These are phyloP conservation scores for Phytophthora sansomeana DNA, from an alignment of 352 stramenopile genomes.

Conservation along the genomic window DNA sequence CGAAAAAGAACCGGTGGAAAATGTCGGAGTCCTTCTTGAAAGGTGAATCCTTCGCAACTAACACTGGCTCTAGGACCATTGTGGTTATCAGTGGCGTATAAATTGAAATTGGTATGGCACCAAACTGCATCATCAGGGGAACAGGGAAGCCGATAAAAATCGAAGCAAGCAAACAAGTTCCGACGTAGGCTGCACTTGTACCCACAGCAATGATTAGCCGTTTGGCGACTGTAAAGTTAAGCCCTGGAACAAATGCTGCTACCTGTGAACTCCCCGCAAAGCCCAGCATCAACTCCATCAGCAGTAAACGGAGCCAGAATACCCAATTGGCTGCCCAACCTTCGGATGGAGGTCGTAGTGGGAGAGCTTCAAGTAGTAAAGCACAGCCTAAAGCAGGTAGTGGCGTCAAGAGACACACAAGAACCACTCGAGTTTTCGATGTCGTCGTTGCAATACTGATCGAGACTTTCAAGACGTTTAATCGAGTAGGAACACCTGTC, in stretches of 20 bases:
- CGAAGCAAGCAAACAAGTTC: too few relatives aligned
- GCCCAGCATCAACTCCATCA: conserved; percentile 1
- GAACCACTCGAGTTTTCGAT: neutral
- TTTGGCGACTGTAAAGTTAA: neutral
- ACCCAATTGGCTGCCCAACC: neutral
- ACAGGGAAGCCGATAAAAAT: too few relatives aligned
- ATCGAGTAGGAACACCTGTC: neutral
- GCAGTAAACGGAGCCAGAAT: neutral
- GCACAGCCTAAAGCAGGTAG: neutral
- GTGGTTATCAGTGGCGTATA: neutral
- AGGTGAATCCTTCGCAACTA: conserved; percentile 8
- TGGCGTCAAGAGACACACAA: too few relatives aligned
- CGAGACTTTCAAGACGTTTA: neutral
- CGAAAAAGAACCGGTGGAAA: neutral
- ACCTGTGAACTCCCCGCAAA: conserved; percentile 1
- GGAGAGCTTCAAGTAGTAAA: neutral
- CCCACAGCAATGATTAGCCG: too few relatives aligned
- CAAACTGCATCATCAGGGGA: too few relatives aligned
- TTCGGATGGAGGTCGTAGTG: neutral
- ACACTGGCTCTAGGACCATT: neutral
- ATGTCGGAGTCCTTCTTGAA: conserved; percentile 2
- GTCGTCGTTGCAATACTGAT: neutral
- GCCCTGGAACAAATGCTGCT: neutral
- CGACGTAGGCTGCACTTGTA: too few relatives aligned
- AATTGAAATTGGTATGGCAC: neutral